Evolutionary conservation across 2,329 filamentous ascomycete genomes (phyloP).

Genomic region (Colletotrichum melonis): DNA sequence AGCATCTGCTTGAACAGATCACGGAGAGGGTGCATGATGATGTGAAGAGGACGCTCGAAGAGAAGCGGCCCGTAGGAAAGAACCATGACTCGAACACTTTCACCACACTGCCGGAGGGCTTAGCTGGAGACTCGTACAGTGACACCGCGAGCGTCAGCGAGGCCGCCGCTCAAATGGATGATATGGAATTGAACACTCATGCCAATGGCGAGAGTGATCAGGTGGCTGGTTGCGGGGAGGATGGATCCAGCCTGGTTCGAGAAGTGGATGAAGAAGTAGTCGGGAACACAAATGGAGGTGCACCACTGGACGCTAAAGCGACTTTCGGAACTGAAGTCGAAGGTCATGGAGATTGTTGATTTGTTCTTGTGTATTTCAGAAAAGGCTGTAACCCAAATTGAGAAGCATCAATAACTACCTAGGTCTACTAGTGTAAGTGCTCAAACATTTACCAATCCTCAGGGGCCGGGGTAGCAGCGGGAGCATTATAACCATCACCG

Average conservation of each 20-base stretch:
- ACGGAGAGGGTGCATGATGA: constrained; percentile 42
- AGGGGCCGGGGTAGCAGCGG: neutral
- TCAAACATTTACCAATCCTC: neutral
- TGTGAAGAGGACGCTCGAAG: constrained; percentile 41
- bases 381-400: too few species aligned
- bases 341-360: too few species aligned
- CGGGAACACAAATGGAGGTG: too few species aligned
- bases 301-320: neutral
- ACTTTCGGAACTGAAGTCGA: too few species aligned
- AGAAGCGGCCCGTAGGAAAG: constrained; percentile 42
- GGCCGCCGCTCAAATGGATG: neutral
- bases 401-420: too few species aligned
- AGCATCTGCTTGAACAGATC: constrained; percentile 42
- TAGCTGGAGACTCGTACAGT: neutral
- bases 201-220: neutral
- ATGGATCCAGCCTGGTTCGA: neutral
- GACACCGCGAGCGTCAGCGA: neutral
- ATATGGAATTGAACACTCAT: neutral
- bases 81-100: constrained; percentile 47
- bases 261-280: neutral
- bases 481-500: neutral
- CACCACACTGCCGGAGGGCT: constrained; percentile 7
- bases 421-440: too few species aligned
- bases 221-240: neutral
- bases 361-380: too few species aligned